These are phyloP conservation scores for Termitomyces sp. DNA, from an alignment of 768 basidiomycete genomes.

Conservation along the genomic window DNA sequence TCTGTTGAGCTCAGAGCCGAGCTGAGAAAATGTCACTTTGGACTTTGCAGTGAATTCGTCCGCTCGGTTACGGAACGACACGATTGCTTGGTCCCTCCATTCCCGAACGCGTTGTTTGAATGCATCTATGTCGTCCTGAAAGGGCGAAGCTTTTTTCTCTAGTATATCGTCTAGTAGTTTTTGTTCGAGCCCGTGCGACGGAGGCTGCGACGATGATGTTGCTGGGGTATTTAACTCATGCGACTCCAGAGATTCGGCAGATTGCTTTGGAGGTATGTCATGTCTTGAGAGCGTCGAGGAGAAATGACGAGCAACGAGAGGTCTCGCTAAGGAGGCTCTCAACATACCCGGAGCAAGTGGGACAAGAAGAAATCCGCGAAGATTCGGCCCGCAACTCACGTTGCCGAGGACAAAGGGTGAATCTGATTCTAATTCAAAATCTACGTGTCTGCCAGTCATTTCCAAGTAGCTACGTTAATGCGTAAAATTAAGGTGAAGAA, in stretches of 20 bases:
- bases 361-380: neutral
- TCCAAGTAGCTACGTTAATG: constrained; percentile 10
- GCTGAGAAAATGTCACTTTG: constrained; percentile 58
- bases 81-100: constrained; percentile 44
- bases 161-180: constrained; percentile 1
- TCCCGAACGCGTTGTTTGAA: constrained; percentile 38
- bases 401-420: neutral
- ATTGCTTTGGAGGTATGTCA: constrained; percentile 21
- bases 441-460: constrained; percentile 9
- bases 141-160: constrained; percentile 10
- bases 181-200: constrained; percentile 5
- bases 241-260: constrained; percentile 1
- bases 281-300: constrained; percentile 24
- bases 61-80: constrained; percentile 45
- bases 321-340: constrained; percentile 27
- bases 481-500: constrained; percentile 15
- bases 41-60: constrained; percentile 56
- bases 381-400: neutral
- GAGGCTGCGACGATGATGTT: constrained; percentile 9
- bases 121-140: constrained; percentile 28
- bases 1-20: constrained; percentile 78
- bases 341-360: constrained; percentile 23
- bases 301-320: constrained; percentile 23
- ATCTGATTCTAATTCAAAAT: constrained; percentile 12
- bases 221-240: constrained; percentile 3